Percentiles rank a stretch among this genome's conserved stretches.
Conservation (phyloP, 2,329 filamentous ascomycete species). For the Colletotrichum phormii region DNA sequence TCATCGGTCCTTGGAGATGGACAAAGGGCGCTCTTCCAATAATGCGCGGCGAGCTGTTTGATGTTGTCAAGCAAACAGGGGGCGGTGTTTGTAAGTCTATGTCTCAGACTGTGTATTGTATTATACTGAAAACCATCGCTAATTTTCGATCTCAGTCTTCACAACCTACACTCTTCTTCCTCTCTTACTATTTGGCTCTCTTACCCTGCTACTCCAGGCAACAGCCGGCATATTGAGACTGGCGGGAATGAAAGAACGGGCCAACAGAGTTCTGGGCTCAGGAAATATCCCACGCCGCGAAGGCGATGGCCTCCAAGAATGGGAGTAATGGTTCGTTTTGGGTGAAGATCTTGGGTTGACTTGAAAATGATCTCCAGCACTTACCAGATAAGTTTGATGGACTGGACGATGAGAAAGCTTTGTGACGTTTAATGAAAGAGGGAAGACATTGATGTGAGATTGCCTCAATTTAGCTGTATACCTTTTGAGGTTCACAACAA, state of each 20-base stretch:
- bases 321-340: neutral
- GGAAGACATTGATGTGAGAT: neutral
- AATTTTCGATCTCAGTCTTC: conserved; percentile 43
- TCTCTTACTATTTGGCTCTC: conserved; percentile 47
- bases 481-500: no score
- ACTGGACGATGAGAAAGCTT: no score
- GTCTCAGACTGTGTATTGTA: no score
- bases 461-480: neutral
- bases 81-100: conserved; percentile 50
- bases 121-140: conserved; percentile 20
- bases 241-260: conserved; percentile 9
- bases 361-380: no score
- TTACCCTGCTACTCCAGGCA: conserved; percentile 49
- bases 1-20: conserved; percentile 57
- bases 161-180: conserved; percentile 51
- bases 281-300: conserved; percentile 27
- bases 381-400: no score
- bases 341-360: neutral
- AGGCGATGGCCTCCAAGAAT: conserved; percentile 3
- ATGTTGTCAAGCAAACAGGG: conserved; percentile 50
- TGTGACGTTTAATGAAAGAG: no score
- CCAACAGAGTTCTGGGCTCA: conserved; percentile 19
- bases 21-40: conserved; percentile 48
- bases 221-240: conserved; percentile 32
- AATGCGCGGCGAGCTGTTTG: conserved; percentile 56